Percentiles rank a stretch among this genome's conserved stretches.
These are phyloP conservation scores for Halenospora varia DNA, from an alignment of 495 filamentous ascomycete genomes.

Conservation along the genomic window DNA sequence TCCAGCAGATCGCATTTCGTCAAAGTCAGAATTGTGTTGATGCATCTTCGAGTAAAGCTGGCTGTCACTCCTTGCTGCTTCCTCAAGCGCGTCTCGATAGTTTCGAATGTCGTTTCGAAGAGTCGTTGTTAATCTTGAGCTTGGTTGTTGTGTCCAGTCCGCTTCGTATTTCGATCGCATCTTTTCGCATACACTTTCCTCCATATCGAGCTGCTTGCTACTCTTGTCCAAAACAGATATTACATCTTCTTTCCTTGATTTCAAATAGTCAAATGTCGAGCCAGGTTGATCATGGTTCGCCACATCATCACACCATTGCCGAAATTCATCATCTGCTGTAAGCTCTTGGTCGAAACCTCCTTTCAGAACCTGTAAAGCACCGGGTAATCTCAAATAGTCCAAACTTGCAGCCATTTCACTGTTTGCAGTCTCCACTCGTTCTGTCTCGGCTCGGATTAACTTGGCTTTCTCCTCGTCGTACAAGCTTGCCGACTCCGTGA, in stretches of 20 bases:
- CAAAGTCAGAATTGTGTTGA: conserved; percentile 81
- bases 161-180: conserved; percentile 96
- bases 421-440: conserved; percentile 85
- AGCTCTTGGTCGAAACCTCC: conserved; percentile 90
- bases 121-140: conserved; percentile 80
- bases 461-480: conserved; percentile 99
- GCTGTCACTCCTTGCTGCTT: conserved; percentile 81
- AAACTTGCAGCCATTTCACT: conserved; percentile 93
- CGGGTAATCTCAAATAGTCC: conserved; percentile 88
- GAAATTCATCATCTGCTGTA: conserved; percentile 84
- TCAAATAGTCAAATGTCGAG: conserved; percentile 71
- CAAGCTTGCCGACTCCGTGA: conserved; percentile 92
- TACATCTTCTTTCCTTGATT: conserved; percentile 71
- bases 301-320: conserved; percentile 89
- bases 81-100: conserved; percentile 83
- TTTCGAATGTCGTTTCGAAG: conserved; percentile 80
- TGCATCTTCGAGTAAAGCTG: conserved; percentile 81
- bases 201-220: conserved; percentile 85
- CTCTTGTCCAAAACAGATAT: conserved; percentile 67
- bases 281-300: conserved; percentile 70
- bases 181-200: conserved; percentile 97
- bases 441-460: conserved; percentile 86
- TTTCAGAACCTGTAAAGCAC: conserved; percentile 85
- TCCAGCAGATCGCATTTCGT: conserved; percentile 90
- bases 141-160: conserved; percentile 97